Percentiles rank a stretch among this genome's conserved stretches.
These are phyloP conservation scores for Choiromyces venosus DNA, from an alignment of 495 filamentous ascomycete species.

Conservation along the genomic window DNA sequence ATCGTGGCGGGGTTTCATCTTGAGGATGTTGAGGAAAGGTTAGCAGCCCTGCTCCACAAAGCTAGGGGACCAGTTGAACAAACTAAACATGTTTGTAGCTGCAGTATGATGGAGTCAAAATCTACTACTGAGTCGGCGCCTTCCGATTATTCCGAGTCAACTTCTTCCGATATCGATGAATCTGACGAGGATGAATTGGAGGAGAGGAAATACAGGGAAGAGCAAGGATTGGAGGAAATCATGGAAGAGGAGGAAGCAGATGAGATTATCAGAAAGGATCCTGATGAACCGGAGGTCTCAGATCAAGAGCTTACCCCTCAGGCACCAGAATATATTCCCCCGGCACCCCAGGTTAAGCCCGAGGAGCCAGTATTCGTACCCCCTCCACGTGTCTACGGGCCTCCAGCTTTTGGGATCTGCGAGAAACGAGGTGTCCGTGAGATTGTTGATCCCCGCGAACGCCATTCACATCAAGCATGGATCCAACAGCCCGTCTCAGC, in stretches of 20 bases:
- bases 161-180: conserved; percentile 30
- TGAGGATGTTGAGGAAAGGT: conserved; percentile 19
- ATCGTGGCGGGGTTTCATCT: conserved; percentile 8
- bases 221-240: conserved; percentile 1
- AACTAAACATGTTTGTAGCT: conserved; percentile 25
- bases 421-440: conserved; percentile 35
- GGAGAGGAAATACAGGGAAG: conserved; percentile 19
- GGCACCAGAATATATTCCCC: background rate
- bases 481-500: conserved; percentile 26
- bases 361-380: background rate
- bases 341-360: background rate
- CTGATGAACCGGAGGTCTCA: background rate
- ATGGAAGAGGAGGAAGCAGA: conserved; percentile 14
- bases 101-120: conserved; percentile 23
- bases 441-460: conserved; percentile 26
- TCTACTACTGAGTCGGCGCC: conserved; percentile 24
- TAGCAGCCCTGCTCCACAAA: conserved; percentile 14
- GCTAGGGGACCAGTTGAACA: conserved; percentile 8
- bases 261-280: background rate
- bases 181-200: conserved; percentile 19
- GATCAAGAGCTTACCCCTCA: conserved; percentile 6
- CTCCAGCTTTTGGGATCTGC: conserved; percentile 33
- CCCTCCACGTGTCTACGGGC: conserved; percentile 23
- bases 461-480: conserved; percentile 22
- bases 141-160: conserved; percentile 10